Conservation (phyloP, 164 flowering plant species). For the Magnolia officinalis region DNA sequence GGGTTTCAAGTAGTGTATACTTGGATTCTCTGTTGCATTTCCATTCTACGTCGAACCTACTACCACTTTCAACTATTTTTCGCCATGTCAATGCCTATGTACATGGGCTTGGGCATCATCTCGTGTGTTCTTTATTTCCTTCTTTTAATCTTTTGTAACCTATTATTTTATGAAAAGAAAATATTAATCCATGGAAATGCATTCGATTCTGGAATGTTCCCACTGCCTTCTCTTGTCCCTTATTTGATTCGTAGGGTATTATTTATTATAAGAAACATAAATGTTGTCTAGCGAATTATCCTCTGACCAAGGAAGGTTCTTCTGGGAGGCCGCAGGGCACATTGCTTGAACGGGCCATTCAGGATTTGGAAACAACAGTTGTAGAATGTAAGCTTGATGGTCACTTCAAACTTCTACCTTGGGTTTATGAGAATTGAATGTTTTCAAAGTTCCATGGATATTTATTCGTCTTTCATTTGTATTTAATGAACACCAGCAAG, state of each 20-base stretch:
- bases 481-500: slow-evolving; percentile 46
- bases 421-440: background rate
- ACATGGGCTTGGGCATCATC: background rate
- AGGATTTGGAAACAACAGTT: slow-evolving; percentile 81
- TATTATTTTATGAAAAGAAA: background rate
- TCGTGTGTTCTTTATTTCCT: background rate
- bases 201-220: background rate
- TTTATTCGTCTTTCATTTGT: background rate
- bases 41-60: background rate
- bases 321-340: slow-evolving; percentile 51
- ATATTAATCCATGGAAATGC: background rate
- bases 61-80: background rate
- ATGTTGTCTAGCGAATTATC: background rate
- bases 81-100: background rate
- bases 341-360: slow-evolving; percentile 77
- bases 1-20: too few species aligned
- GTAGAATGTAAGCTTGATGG: slow-evolving; percentile 59
- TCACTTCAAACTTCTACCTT: background rate
- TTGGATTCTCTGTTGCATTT: background rate
- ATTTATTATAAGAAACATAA: too few species aligned
- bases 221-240: background rate
- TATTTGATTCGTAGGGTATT: too few species aligned
- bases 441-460: background rate
- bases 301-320: slow-evolving; percentile 60
- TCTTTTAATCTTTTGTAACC: background rate